Evolutionary conservation across 306 rosid genomes (phyloP).

Genomic region (Malus fusca): DNA sequence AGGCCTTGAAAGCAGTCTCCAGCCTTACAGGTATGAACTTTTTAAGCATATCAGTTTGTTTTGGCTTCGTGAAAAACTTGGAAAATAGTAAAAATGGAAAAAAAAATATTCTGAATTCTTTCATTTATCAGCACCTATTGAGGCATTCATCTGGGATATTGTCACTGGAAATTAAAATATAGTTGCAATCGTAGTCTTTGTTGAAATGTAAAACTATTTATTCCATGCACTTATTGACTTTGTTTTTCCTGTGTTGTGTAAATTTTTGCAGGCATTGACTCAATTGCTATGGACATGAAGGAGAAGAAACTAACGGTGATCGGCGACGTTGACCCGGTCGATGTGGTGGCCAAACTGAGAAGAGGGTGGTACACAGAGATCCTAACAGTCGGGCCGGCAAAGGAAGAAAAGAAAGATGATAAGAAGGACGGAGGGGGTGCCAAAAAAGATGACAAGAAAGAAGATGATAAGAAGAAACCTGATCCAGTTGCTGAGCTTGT

Average conservation of each 20-base stretch:
- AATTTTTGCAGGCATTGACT: slow-evolving; percentile 59
- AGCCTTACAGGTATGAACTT: slow-evolving; percentile 36
- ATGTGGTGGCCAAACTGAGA: slow-evolving; percentile 48
- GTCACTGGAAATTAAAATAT: background rate
- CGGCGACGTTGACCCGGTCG: slow-evolving; percentile 61
- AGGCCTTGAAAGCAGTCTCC: slow-evolving; percentile 68
- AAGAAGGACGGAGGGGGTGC: slow-evolving; percentile 22
- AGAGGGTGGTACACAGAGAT: slow-evolving; percentile 64
- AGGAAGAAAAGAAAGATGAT: slow-evolving; percentile 55
- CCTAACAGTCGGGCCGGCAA: slow-evolving; percentile 71
- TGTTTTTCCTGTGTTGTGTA: background rate
- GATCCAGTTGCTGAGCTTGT: slow-evolving; percentile 39
- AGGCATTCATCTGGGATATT: background rate
- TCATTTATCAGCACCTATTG: background rate
- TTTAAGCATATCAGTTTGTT: background rate
- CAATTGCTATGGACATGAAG: slow-evolving; percentile 80
- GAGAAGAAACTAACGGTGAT: slow-evolving; percentile 66
- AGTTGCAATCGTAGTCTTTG: background rate
- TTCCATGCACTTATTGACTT: background rate
- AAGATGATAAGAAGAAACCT: slow-evolving; percentile 36
- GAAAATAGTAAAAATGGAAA: background rate
- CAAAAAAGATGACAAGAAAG: slow-evolving; percentile 31
- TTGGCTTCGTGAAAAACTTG: background rate
- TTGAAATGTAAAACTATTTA: background rate
- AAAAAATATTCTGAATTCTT: no score